Base-by-base conservation (phyloP, 148 eudicot genomes). In the Spergularia bocconei region DNA sequence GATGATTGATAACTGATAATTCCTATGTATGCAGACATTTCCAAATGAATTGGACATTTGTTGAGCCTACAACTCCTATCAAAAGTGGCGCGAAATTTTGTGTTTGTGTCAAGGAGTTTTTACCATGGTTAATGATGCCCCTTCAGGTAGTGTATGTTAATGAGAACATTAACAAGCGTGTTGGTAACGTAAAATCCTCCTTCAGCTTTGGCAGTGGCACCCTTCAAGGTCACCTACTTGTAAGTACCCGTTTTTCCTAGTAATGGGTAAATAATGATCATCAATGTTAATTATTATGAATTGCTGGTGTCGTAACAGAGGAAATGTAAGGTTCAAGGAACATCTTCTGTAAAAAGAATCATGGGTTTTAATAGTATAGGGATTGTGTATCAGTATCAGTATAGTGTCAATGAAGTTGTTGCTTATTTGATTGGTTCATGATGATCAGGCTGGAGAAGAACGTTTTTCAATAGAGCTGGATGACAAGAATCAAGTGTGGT, bases 41-140 rank as follows among this genome's bases (percentile, higher is more conserved):
- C 72, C 90, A 88, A 41, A 78, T 92, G 85, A 85, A 84, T 33
- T 95, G 97, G 97, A 85, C 97, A 17, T 95, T 87, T 74, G 98
- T 95, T 65, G 91, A 95, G 76, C 84, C 91, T 25, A 82, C 87
- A 52, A 88, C 90, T 76, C 91, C 97, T 20, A 69, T 89, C 57
- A 87, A 88, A 86, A 84, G 50, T 33, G 97, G 93, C 72, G 85
- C 39, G 48, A 90, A 86, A 79, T 90, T 95, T 62, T 92, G 98
- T 78, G 98, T 86, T 62, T 95, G 96, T 82, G 90, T 85, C 29
- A 90, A 95, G 76, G 90, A 88, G 82, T 70, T 95, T 55, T 58
- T 95, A 48, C 98, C 97, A 3, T 95, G 96, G 98, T 82, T 95
- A 78, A 82, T 90, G 93, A 87, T 95, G 98, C 98, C 98, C 69